phyloP scores from a whole-genome alignment of 2,329 filamentous ascomycete genomes.

The Trichoderma oligosporum region DNA sequence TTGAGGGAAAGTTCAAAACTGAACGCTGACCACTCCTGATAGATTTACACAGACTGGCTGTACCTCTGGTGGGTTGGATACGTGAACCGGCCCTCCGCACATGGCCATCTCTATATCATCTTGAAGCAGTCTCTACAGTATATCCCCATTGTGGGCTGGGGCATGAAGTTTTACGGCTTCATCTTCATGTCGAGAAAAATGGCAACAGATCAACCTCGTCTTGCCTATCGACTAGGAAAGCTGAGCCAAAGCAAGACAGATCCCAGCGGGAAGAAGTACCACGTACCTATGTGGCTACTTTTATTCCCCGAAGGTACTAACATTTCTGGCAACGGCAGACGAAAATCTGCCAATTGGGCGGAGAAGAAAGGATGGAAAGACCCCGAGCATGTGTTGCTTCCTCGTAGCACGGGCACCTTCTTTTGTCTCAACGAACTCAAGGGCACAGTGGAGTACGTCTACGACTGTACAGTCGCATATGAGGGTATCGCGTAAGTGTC shows the following conservation, averaged over 20 bases:
- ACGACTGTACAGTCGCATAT: slow-evolving; percentile 93
- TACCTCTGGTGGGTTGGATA: slow-evolving; percentile 96
- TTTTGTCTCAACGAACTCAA: slow-evolving; percentile 76
- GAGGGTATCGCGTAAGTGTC: slow-evolving; percentile 81
- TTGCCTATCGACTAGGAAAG: slow-evolving; percentile 69
- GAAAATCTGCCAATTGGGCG: slow-evolving; percentile 71
- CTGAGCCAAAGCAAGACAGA: slow-evolving; percentile 57
- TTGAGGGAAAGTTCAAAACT: not conserved
- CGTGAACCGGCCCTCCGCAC: slow-evolving; percentile 68
- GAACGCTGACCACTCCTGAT: not conserved
- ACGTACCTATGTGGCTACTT: slow-evolving; percentile 84
- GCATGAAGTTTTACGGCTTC: slow-evolving; percentile 83
- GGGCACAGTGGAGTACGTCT: slow-evolving; percentile 73
- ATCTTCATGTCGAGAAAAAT: slow-evolving; percentile 91
- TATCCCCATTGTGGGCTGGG: slow-evolving; percentile 74
- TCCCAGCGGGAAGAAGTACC: slow-evolving; percentile 51
- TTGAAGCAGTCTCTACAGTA: slow-evolving; percentile 82
- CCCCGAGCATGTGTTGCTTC: slow-evolving; percentile 69
- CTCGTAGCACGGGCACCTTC: slow-evolving; percentile 73
- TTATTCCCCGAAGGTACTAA: slow-evolving; percentile 89
- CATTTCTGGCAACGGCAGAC: slow-evolving; percentile 64
- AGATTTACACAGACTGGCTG: slow-evolving; percentile 86
- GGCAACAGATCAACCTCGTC: slow-evolving; percentile 71
- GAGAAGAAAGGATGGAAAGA: slow-evolving; percentile 71
- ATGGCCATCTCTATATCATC: slow-evolving; percentile 86